phyloP scores from a whole-genome alignment of 352 stramenopile species.

The Phytophthora macrochlamydospora region DNA sequence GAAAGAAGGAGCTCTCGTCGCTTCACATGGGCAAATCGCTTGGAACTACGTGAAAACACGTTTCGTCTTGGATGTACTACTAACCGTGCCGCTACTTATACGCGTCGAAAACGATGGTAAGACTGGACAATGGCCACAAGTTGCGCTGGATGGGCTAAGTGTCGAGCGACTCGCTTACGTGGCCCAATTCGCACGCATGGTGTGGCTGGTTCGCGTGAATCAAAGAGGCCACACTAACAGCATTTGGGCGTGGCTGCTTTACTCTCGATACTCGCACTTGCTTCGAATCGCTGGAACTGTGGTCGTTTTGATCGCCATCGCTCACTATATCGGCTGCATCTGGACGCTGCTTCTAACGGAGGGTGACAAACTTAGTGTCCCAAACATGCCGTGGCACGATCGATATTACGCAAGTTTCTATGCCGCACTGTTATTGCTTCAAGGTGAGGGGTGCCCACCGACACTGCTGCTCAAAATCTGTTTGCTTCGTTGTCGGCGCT shows the following conservation, averaged over 20 bases:
- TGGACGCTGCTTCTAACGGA: conserved; percentile 35
- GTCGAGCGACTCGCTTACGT: conserved; percentile 25
- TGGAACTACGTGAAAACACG: conserved; percentile 32
- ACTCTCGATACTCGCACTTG: conserved; percentile 47
- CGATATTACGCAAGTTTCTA: conserved; percentile 53
- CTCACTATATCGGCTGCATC: conserved; percentile 56
- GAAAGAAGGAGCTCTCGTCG: conserved; percentile 27
- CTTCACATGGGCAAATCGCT: conserved; percentile 25
- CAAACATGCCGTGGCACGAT: background rate
- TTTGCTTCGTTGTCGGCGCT: conserved; percentile 54
- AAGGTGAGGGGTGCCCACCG: conserved; percentile 53
- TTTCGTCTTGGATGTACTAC: conserved; percentile 24
- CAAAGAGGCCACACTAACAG: conserved; percentile 17
- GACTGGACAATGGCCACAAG: background rate
- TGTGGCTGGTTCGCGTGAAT: conserved; percentile 26
- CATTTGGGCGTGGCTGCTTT: conserved; percentile 44
- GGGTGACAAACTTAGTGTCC: background rate
- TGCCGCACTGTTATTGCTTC: conserved; percentile 48
- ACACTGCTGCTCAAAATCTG: conserved; percentile 34
- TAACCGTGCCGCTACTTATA: conserved; percentile 13
- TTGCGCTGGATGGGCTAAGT: conserved; percentile 15
- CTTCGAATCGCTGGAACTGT: conserved; percentile 48
- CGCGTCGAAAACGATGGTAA: background rate
- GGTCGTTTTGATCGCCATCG: conserved; percentile 40
- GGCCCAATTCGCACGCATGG: conserved; percentile 32